Evolutionary conservation across 306 rosid genomes (phyloP), one percentile per base, ranked within the genome.

Genomic region (Vigna radiata): DNA sequence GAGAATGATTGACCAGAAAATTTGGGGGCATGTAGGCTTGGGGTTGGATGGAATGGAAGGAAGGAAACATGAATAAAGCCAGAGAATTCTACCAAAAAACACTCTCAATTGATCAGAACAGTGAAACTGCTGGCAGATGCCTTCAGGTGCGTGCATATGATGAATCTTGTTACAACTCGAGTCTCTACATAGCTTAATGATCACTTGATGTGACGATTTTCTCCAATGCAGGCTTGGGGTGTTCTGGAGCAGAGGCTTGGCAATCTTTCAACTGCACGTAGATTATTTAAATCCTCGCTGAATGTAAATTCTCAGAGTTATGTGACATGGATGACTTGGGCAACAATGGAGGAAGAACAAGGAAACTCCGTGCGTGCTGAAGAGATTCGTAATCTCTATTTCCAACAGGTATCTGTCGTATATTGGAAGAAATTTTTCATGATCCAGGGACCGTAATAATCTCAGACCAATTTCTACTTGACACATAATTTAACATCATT

Each of bases 1-100:
- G 67, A 78, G 76, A 66, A 69, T 79, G 36, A 68, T 75, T 81
- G 37, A 65, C 33, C 17, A 13, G 46, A 78, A 75, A 75, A 25
- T 25, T 78, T 69, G 52, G 86, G 83, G 33, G 56, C 63, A 12
- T 83, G 84, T 85, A 94, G 98, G 98, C 98, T 37, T 94, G 98
- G 98, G 98, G 98, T 73, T 94, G 98, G 98, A 94, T 94, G 97
- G 98, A 94, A 84, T 94, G 98, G 97, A 94, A 92, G 84, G 98
- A 92, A 90, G 93, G 97, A 58, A 91, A 94, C 77, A 78, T 92
- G 48, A 85, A 71, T 27, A 90, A 83, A 27, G 97, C 98, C 43
- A 88, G 98, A 86, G 87, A 83, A 65, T 84, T 94, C 62, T 94
- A 94, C 86, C 91, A 90, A 55, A 92, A 79, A 71, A 91, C 92